These are phyloP conservation scores for Paramecium tetraurelia DNA, from an alignment of 73 alveolate genomes.

Conservation along the genomic window DNA sequence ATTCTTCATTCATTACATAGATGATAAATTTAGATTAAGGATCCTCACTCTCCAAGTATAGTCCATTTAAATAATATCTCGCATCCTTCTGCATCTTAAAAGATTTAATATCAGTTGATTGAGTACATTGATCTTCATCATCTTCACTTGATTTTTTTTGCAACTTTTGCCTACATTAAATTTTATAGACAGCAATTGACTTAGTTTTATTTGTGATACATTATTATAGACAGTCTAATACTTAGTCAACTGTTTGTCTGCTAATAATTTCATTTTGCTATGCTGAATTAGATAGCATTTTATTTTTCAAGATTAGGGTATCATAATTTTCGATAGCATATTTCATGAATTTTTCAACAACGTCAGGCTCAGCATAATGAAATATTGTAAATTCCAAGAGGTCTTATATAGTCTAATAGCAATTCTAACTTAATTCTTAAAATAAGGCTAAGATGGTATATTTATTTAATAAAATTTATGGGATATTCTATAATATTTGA, in stretches of 20 bases:
- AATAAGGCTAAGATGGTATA: neutral
- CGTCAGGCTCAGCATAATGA: neutral
- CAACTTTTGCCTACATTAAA: neutral
- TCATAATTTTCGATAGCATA: neutral
- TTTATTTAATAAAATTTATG: neutral
- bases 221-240: neutral
- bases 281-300: neutral
- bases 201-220: neutral
- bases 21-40: constrained; percentile 16
- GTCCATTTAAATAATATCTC: neutral
- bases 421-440: neutral
- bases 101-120: neutral
- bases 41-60: neutral
- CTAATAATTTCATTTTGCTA: neutral
- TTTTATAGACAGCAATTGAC: neutral
- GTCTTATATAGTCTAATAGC: neutral
- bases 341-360: neutral
- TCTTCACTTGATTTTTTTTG: neutral
- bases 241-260: neutral
- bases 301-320: neutral
- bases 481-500: neutral
- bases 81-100: neutral
- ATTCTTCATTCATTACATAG: neutral
- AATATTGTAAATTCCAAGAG: neutral
- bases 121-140: neutral